Conservation (phyloP, 139 green algal species). For the Protoeuglena noctilucae region DNA sequence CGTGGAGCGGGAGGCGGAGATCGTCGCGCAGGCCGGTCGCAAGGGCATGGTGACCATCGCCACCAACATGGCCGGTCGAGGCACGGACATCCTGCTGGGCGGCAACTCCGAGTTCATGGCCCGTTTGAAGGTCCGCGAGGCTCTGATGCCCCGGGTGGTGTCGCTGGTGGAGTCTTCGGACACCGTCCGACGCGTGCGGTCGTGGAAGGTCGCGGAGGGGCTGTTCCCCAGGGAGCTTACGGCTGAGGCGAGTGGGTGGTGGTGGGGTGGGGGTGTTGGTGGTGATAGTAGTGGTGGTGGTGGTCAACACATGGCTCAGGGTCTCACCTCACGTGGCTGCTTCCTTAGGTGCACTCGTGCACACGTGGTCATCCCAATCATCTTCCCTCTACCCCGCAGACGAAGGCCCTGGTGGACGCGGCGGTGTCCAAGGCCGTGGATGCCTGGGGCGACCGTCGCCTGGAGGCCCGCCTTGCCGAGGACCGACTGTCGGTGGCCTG, state of each 20-base stretch:
- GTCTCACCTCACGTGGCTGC: too few species aligned
- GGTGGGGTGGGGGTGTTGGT: too few species aligned
- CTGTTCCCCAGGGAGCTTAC: conserved; percentile 79
- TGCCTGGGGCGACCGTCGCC: conserved; percentile 37
- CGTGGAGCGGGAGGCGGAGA: conserved; percentile 90
- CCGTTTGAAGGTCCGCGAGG: conserved; percentile 78
- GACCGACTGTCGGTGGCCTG: conserved; percentile 78
- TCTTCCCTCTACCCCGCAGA: too few species aligned
- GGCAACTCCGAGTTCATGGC: conserved; percentile 69
- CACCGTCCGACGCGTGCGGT: conserved; percentile 12
- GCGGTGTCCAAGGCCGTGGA: conserved; percentile 18
- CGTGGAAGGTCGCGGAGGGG: conserved; percentile 33
- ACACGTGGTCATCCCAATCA: too few species aligned
- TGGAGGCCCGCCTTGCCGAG: conserved; percentile 66
- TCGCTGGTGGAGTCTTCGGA: conserved; percentile 19
- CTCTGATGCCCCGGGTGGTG: conserved; percentile 67
- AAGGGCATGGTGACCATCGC: conserved; percentile 79
- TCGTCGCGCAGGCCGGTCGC: conserved; percentile 78
- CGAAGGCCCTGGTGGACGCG: conserved; percentile 8
- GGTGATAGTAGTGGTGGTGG: too few species aligned
- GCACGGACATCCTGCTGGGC: conserved; percentile 95
- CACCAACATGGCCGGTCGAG: conserved; percentile 96
- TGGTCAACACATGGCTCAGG: too few species aligned
- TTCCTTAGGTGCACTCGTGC: too few species aligned
- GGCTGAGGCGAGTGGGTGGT: conserved; percentile 12